phyloP scores from a whole-genome alignment of 129 eudicot species.

The Flaveria brownii region DNA sequence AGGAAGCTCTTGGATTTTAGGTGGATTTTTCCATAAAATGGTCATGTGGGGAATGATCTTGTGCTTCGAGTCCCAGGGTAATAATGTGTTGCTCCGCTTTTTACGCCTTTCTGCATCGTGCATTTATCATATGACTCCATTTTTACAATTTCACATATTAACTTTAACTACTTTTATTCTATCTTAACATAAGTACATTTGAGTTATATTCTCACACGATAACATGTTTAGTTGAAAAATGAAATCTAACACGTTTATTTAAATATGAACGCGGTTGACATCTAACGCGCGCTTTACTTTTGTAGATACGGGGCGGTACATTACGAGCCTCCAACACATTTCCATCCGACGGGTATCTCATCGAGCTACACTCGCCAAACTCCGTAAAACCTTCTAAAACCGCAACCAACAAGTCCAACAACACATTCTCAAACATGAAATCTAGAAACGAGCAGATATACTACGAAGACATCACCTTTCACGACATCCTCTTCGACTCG shows the following conservation, averaged over 20 bases:
- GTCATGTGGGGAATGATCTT: slow-evolving; percentile 20
- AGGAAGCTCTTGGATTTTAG: not conserved
- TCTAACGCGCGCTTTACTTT: not conserved
- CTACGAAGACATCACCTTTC: slow-evolving; percentile 67
- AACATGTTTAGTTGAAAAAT: too few species aligned
- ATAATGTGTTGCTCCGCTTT: slow-evolving; percentile 1
- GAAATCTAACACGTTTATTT: too few species aligned
- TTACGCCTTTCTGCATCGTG: slow-evolving; percentile 19
- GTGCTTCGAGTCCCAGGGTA: slow-evolving; percentile 26
- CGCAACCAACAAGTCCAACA: not conserved
- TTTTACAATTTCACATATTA: not conserved
- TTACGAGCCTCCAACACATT: slow-evolving; percentile 55
- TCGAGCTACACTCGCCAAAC: slow-evolving; percentile 53
- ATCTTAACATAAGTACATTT: not conserved
- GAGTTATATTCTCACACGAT: too few species aligned
- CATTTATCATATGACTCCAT: slow-evolving; percentile 3
- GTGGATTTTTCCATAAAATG: slow-evolving; percentile 12
- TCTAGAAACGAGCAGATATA: slow-evolving; percentile 35
- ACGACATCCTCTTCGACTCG: slow-evolving; percentile 72
- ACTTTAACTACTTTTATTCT: not conserved
- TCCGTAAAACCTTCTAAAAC: slow-evolving; percentile 30
- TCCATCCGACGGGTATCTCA: slow-evolving; percentile 56
- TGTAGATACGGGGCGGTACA: slow-evolving; percentile 66
- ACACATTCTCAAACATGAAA: slow-evolving; percentile 29
- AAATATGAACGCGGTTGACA: not conserved